Evolutionary conservation across 768 basidiomycete species (phyloP).

Genomic region (Kwoniella sp.): DNA sequence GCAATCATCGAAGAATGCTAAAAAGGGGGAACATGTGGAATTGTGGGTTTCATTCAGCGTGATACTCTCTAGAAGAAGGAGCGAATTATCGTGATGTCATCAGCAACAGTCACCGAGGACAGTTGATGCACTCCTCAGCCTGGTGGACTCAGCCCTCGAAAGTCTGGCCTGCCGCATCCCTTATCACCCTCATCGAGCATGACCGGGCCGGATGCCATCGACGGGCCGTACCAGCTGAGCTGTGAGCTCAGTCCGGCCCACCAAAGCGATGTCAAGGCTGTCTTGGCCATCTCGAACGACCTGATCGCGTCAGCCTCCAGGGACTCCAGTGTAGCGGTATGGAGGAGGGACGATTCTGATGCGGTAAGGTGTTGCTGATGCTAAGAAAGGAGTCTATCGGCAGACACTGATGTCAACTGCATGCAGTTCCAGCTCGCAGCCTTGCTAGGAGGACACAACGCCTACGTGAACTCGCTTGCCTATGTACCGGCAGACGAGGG

Average conservation of each 20-base stretch:
- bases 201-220: too few relatives aligned
- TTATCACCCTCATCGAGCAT: background rate
- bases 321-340: slow-evolving; percentile 32
- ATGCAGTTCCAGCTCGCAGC: slow-evolving; percentile 19
- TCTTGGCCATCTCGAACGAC: slow-evolving; percentile 21
- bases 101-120: too few relatives aligned
- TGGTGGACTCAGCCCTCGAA: too few relatives aligned
- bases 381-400: too few relatives aligned
- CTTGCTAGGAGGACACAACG: slow-evolving; percentile 33
- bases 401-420: background rate
- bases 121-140: too few relatives aligned
- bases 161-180: too few relatives aligned
- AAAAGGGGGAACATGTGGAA: too few relatives aligned
- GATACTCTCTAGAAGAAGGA: too few relatives aligned
- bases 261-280: slow-evolving; percentile 36
- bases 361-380: background rate
- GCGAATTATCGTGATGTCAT: too few relatives aligned
- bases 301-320: slow-evolving; percentile 31
- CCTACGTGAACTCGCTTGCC: slow-evolving; percentile 44
- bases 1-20: too few relatives aligned
- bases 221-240: slow-evolving; percentile 17
- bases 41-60: too few relatives aligned
- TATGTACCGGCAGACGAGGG: slow-evolving; percentile 18
- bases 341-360: slow-evolving; percentile 9
- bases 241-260: slow-evolving; percentile 20